Evolutionary conservation across 495 filamentous ascomycete species (phyloP).

Genomic region (Xylona heveae): DNA sequence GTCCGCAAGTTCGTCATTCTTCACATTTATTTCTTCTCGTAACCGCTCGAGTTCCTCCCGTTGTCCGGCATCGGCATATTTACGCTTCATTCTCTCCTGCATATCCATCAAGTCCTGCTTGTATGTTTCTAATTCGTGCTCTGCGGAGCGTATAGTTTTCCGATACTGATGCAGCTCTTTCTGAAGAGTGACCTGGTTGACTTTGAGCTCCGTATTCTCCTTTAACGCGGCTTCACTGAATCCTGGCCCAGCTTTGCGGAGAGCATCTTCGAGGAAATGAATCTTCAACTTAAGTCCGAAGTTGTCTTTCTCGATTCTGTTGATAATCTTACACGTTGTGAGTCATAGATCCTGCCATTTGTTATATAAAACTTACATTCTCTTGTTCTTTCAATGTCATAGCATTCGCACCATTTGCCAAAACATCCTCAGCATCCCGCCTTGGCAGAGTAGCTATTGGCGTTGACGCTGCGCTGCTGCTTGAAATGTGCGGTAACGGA

Average conservation of each 20-base stretch:
- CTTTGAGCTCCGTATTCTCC: conserved; percentile 91
- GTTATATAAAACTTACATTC: conserved; percentile 35
- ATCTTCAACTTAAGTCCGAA: conserved; percentile 65
- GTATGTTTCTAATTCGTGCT: conserved; percentile 63
- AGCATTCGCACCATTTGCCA: conserved; percentile 65
- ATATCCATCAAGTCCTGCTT: conserved; percentile 56
- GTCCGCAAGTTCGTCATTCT: too few relatives aligned
- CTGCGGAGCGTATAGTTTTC: conserved; percentile 55
- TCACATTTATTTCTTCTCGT: conserved; percentile 25
- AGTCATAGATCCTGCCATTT: conserved; percentile 10
- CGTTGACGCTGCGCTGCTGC: conserved; percentile 61
- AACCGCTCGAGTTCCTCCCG: conserved; percentile 36
- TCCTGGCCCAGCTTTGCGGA: conserved; percentile 67
- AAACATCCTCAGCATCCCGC: conserved; percentile 29
- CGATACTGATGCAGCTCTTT: conserved; percentile 65
- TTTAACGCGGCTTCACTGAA: conserved; percentile 71
- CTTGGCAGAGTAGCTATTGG: conserved; percentile 48
- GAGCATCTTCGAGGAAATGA: conserved; percentile 55
- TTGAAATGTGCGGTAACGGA: conserved; percentile 46
- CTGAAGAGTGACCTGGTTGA: conserved; percentile 69
- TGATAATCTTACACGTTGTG: conserved; percentile 36
- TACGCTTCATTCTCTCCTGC: conserved; percentile 53
- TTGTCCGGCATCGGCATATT: conserved; percentile 41
- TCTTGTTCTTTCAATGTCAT: conserved; percentile 87
- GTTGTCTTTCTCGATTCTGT: conserved; percentile 86